Percentiles rank a stretch among this genome's conserved stretches.
Evolutionary conservation across 345 rosid genomes (phyloP).

Genomic region (Euphorbia tirucalli): DNA sequence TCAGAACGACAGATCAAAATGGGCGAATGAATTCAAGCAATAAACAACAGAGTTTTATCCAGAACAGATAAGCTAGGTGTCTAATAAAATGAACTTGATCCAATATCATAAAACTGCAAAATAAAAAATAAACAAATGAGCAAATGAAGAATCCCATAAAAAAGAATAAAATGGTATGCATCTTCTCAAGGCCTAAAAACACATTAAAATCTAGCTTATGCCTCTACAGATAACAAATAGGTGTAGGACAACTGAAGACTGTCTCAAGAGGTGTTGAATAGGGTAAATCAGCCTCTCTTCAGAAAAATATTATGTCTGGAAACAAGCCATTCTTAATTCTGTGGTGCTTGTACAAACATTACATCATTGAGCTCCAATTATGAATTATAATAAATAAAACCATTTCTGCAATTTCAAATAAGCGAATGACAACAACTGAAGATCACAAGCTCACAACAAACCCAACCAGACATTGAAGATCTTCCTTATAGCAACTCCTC

Average conservation of each 20-base stretch:
- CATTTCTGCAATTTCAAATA: neutral
- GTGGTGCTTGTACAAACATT: neutral
- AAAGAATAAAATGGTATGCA: neutral
- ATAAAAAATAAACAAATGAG: too few species aligned
- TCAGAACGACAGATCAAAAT: neutral
- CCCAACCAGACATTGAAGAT: neutral
- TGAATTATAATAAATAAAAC: neutral
- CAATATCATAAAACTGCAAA: neutral
- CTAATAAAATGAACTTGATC: neutral
- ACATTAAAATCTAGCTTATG: neutral
- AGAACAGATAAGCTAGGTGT: neutral
- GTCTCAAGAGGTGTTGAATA: neutral
- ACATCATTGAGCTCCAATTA: neutral
- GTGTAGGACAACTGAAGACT: neutral
- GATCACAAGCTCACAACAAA: neutral
- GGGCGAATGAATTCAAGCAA: neutral
- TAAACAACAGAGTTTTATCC: neutral
- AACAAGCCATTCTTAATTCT: too few species aligned
- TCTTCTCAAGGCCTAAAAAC: neutral
- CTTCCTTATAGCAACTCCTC: conserved; percentile 5
- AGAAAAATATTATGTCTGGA: too few species aligned
- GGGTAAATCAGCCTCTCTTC: neutral
- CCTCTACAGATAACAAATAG: neutral
- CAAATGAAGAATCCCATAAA: neutral
- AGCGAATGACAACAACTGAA: neutral